A percentile compares a stretch with the other conserved stretches of the same genome.
Conservation (phyloP, 768 basidiomycete species). For the Podaxis sp. region DNA sequence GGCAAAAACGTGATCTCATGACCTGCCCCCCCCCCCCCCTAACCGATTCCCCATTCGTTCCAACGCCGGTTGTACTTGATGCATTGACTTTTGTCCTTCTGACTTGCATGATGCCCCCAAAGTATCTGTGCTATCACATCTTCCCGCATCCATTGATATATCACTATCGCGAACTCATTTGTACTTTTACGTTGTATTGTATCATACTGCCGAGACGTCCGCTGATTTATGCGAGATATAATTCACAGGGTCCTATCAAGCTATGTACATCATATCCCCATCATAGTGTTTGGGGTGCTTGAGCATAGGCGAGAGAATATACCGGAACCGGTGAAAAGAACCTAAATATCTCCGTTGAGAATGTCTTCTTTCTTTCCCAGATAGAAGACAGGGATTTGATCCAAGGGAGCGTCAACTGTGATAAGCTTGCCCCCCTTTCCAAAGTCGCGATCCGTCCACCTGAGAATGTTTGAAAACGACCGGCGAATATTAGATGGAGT, state of each 20-base stretch:
- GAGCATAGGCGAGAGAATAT: background rate
- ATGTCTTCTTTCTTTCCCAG: slow-evolving; percentile 26
- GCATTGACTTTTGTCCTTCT: background rate
- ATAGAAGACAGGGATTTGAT: slow-evolving; percentile 31
- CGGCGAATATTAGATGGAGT: background rate
- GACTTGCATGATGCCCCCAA: background rate
- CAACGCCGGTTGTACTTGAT: background rate
- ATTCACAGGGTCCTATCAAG: background rate
- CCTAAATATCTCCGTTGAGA: slow-evolving; percentile 19
- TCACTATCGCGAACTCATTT: background rate
- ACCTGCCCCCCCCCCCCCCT: background rate
- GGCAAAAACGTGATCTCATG: background rate
- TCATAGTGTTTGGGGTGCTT: background rate
- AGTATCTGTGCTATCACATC: background rate
- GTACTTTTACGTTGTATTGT: background rate
- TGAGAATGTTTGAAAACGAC: slow-evolving; percentile 5
- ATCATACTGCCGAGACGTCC: background rate
- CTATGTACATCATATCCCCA: background rate
- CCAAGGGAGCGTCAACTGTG: slow-evolving; percentile 25
- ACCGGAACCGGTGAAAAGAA: background rate
- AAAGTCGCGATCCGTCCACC: slow-evolving; percentile 29
- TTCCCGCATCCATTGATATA: background rate
- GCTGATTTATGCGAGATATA: background rate
- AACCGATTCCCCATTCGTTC: background rate
- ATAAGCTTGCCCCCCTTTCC: slow-evolving; percentile 23